Evolutionary conservation across 192 early-diverging fungal genomes (phyloP), one percentile per base, ranked within the genome.

Genomic region (Coemansia sp.): DNA sequence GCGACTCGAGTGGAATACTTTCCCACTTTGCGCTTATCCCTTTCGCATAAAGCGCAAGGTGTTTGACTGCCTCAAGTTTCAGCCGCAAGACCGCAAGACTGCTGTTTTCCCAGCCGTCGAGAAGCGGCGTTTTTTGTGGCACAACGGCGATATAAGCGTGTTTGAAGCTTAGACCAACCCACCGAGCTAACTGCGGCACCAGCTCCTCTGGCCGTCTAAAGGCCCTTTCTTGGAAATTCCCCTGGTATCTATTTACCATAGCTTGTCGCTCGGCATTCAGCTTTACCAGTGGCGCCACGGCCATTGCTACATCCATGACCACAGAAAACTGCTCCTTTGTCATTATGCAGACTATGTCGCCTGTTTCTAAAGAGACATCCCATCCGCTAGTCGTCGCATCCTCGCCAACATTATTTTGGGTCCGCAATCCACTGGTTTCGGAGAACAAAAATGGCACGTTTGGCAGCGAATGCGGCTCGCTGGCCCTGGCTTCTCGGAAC

Each of bases 301-400:
- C 36, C 18, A 42, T 62, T 1, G 58, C 63, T 4, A 77, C 63
- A 18, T 62, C 65, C 16, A 68, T 12, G 8, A 82, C 59, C 8
- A 47, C 39, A 5, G 67, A 37, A 54, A 82, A 61, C 69, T 82
- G 80, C 18, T 58, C 63, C 21, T 63, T 68, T 7, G 80, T 82
- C 40, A 77, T 13, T 0, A 82, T 68, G 10, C 74, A 65, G n/a
- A 69, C 80, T 0, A 77, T n/a, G 41, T 82, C 75, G 41, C 65
- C 62, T 5, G 76, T 49, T 4, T 65, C 72, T 18, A 78, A 9
- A 12, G 69, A 64, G 7, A 79, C 69, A 21, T 83, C 81, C 81
- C 81, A 83, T 0, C 81, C 81, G 63, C 77, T 78, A 8, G 81
- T 74, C 5, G 60, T 78, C 2, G 81, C 65, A 21, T 83, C 81